Base-by-base conservation (phyloP, 768 basidiomycete species). In the Lenzites betulinus region DNA sequence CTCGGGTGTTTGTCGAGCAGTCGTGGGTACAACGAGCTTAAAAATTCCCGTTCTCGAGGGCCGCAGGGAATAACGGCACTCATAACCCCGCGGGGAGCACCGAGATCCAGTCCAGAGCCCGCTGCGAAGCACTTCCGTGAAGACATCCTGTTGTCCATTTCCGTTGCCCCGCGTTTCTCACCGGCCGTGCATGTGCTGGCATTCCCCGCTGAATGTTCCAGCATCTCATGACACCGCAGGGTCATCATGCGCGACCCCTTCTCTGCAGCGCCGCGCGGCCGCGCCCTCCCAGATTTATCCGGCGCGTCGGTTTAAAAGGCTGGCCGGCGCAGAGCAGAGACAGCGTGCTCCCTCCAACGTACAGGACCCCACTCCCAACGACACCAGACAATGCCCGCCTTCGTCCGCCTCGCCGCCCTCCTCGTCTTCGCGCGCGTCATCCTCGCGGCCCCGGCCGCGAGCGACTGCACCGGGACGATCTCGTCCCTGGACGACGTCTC, bases 391-490 rank as follows among this genome's bases (percentile, higher is more conserved):
- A 60, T 60, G 63, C 50, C 58, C 13, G n/a, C 56, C 49, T 65
- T 63, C 52, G 23, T 63, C 38, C 50, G 54, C 26, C 59, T 63
- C 38, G 42, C 64, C 22, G 47, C 59, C 3, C 33, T 64, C 41
- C 61, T 63, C 47, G 62, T 51, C 38, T 38, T 55, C 23, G 51
- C 64, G 2, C 56, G 41, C 18, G 54, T 52, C 26, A 25, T 60
- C 28, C 9, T 50, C 6, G 59, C 56, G 8, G 50, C 46, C 7
- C 58, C 63, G 12, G 38, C 51, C 0, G 42, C 66, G 46, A 49
- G 49, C 28, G 48, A 56, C 30, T 84, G 83, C 65, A 78, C 78
- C 1, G 84, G 82, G n/a, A 81, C 78, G 0, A 86, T 86, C 64
- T 76, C 77, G 18, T 84, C 84, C 0, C 67, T 85, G 56, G 59